Conservation (phyloP, 257 asterid species). For the Leptodermis oblonga region DNA sequence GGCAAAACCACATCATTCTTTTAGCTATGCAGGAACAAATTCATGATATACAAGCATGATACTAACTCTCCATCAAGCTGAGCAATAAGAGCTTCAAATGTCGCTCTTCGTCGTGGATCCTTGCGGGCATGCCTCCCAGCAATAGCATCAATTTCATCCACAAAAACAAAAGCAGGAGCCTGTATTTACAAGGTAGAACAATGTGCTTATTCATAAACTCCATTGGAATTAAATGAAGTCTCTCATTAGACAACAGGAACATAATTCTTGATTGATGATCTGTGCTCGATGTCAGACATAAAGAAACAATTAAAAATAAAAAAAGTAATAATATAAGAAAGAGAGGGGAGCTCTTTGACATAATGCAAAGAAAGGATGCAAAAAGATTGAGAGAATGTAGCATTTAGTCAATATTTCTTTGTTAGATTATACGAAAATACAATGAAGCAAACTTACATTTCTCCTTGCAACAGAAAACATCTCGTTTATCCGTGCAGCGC, state of each 20-base stretch:
- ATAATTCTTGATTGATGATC: not conserved
- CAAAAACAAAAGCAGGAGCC: conserved; percentile 97
- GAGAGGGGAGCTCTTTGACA: not conserved
- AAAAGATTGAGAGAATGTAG: not conserved
- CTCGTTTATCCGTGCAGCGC: conserved; percentile 82
- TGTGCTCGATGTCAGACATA: not conserved
- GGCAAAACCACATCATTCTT: not conserved
- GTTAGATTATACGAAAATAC: not conserved
- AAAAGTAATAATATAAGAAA: too few relatives aligned
- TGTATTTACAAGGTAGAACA: conserved; percentile 32
- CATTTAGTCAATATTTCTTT: not conserved
- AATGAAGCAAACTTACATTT: conserved; percentile 57
- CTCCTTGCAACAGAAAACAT: conserved; percentile 85
- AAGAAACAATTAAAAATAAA: not conserved
- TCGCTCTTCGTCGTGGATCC: conserved; percentile 84
- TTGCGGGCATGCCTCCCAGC: conserved; percentile 94
- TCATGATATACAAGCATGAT: conserved; percentile 16
- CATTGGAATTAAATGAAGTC: not conserved
- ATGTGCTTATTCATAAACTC: conserved; percentile 14
- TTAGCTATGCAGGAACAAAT: conserved; percentile 2
- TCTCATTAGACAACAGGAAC: not conserved
- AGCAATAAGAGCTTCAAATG: conserved; percentile 83
- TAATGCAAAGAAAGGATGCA: not conserved
- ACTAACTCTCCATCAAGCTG: conserved; percentile 99
- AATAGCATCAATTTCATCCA: conserved; percentile 98